Evolutionary conservation across 805 yeast species (phyloP).

Genomic region (Metschnikowia similis): DNA sequence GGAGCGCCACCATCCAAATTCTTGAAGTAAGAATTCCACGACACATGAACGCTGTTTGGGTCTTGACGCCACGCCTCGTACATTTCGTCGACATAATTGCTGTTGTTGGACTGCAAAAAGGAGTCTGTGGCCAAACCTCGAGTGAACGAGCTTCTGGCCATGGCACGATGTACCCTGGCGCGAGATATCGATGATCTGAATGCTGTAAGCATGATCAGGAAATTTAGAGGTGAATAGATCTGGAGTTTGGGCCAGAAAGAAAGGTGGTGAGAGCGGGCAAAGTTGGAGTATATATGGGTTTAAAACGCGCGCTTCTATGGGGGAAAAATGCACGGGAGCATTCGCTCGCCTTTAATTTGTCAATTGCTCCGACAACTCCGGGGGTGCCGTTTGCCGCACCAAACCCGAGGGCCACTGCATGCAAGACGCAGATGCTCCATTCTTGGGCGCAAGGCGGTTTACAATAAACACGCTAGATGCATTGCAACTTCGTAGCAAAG

Average conservation of each 20-base stretch:
- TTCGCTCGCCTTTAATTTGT: constrained; percentile 13
- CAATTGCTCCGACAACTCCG: constrained; percentile 12
- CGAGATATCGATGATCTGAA: constrained; percentile 36
- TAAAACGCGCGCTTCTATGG: constrained; percentile 3
- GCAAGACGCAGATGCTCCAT: background rate
- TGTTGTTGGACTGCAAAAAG: constrained; percentile 79
- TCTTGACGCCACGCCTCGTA: constrained; percentile 90
- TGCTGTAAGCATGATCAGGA: constrained; percentile 38
- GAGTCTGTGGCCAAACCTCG: constrained; percentile 52
- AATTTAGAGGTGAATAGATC: background rate
- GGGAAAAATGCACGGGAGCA: constrained; percentile 4
- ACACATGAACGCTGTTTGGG: constrained; percentile 85
- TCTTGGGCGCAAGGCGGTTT: no score
- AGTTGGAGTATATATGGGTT: background rate
- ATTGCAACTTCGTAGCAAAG: no score
- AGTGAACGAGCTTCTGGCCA: constrained; percentile 14
- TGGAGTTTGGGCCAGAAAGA: constrained; percentile 3
- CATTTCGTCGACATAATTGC: constrained; percentile 96
- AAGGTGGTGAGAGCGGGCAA: background rate
- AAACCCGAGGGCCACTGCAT: background rate
- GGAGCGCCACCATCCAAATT: constrained; percentile 71
- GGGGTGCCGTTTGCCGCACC: constrained; percentile 8
- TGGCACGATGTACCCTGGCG: constrained; percentile 29
- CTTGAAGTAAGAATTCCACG: constrained; percentile 96
- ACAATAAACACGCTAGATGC: no score